phyloP scores from a whole-genome alignment of 164 flowering plant genomes.

The Vitis labrusca region DNA sequence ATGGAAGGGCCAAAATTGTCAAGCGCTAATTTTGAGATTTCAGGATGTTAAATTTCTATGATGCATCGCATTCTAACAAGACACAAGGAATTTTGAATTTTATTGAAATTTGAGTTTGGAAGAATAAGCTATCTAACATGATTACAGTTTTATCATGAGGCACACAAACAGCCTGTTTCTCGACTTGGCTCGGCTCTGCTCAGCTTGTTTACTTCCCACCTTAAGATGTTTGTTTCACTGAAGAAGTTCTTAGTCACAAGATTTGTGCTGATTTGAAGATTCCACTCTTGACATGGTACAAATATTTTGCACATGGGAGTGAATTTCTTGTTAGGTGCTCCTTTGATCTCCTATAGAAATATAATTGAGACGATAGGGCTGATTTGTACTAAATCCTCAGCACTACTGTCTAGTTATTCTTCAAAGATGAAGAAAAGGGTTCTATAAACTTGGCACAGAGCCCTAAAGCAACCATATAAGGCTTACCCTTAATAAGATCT shows the following conservation, averaged over 20 bases:
- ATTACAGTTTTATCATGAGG: not conserved
- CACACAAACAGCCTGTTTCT: not conserved
- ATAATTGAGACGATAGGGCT: slow-evolving; percentile 10
- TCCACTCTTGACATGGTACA: not conserved
- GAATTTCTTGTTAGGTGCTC: not conserved
- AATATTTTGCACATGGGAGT: not conserved
- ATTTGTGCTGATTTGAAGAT: slow-evolving; percentile 4
- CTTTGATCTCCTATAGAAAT: not conserved
- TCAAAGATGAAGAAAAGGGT: slow-evolving; percentile 3
- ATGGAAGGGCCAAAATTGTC: no score
- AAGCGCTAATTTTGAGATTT: no score
- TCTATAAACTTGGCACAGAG: not conserved
- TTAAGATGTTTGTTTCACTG: slow-evolving; percentile 11
- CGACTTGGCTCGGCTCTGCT: not conserved
- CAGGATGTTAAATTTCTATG: no score
- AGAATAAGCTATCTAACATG: not conserved
- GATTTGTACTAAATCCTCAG: not conserved
- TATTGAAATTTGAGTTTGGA: not conserved
- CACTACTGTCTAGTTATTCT: slow-evolving; percentile 7
- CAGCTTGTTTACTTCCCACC: not conserved
- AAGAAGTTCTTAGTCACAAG: slow-evolving; percentile 1
- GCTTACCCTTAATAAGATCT: not conserved
- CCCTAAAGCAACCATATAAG: slow-evolving; percentile 1
- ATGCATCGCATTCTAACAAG: not conserved
- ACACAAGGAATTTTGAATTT: not conserved